phyloP scores from a whole-genome alignment of 2,329 filamentous ascomycete species.

The Arthrobotrys entomopaga region DNA sequence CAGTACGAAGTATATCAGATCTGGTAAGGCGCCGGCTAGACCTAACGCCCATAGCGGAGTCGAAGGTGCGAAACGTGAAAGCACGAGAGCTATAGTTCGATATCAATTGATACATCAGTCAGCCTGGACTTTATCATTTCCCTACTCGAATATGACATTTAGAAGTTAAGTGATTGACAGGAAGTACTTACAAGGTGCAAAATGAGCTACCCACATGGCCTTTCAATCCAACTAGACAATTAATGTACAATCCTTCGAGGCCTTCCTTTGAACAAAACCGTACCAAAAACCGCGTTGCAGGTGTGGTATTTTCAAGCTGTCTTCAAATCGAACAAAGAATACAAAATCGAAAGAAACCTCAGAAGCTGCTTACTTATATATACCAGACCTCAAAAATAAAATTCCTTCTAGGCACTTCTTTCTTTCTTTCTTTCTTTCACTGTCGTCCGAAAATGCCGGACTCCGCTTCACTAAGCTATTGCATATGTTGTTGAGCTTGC shows the following conservation, averaged over 20 bases:
- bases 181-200: conserved; percentile 37
- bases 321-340: no score
- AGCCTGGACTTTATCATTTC: not conserved
- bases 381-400: no score
- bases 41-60: conserved; percentile 41
- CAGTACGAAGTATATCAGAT: conserved; percentile 25
- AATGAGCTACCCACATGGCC: conserved; percentile 36
- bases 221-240: no score
- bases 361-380: no score
- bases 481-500: no score
- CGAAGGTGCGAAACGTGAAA: conserved; percentile 22
- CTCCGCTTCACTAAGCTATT: no score
- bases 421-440: no score
- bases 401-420: no score
- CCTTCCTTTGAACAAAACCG: not conserved
- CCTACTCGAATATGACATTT: not conserved
- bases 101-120: not conserved
- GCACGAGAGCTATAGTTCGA: conserved; percentile 20
- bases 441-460: no score
- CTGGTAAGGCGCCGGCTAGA: conserved; percentile 28
- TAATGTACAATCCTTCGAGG: not conserved
- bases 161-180: not conserved
- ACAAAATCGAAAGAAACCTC: no score
- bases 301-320: conserved; percentile 15
- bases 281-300: conserved; percentile 14